Evolutionary conservation across 805 yeast genomes (phyloP).

Genomic region (Pichia scutulata): DNA sequence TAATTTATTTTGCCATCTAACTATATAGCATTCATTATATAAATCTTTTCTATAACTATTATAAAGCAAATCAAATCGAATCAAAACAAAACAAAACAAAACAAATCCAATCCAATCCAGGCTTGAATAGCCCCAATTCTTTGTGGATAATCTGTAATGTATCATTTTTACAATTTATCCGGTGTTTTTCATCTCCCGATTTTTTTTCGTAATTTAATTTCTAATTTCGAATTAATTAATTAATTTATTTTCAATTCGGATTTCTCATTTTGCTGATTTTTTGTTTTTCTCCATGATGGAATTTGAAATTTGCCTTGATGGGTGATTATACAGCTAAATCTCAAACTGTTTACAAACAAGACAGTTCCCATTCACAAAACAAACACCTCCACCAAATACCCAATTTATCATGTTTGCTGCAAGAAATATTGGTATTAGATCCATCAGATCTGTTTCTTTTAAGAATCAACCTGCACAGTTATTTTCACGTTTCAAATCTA

Average conservation of each 20-base stretch:
- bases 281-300: not conserved
- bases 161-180: too few relatives aligned
- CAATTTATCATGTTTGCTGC: conserved; percentile 1
- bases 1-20: not conserved
- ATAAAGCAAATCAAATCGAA: not conserved
- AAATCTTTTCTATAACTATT: conserved; percentile 6
- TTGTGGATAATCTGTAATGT: too few relatives aligned
- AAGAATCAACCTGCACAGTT: not conserved
- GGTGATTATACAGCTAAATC: too few relatives aligned
- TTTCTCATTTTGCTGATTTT: too few relatives aligned
- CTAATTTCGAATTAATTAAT: too few relatives aligned
- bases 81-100: too few relatives aligned
- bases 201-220: too few relatives aligned
- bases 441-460: conserved; percentile 3
- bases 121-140: too few relatives aligned
- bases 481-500: conserved; percentile 9
- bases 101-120: too few relatives aligned
- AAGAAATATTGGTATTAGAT: conserved; percentile 8
- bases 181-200: too few relatives aligned
- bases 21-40: not conserved
- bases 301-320: not conserved
- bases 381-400: not conserved
- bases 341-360: too few relatives aligned
- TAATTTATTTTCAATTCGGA: too few relatives aligned
- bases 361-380: not conserved